Evolutionary conservation across 2,329 filamentous ascomycete species (phyloP), one percentile per base, ranked within the genome.

Genomic region (Zopfia rhizophila): DNA sequence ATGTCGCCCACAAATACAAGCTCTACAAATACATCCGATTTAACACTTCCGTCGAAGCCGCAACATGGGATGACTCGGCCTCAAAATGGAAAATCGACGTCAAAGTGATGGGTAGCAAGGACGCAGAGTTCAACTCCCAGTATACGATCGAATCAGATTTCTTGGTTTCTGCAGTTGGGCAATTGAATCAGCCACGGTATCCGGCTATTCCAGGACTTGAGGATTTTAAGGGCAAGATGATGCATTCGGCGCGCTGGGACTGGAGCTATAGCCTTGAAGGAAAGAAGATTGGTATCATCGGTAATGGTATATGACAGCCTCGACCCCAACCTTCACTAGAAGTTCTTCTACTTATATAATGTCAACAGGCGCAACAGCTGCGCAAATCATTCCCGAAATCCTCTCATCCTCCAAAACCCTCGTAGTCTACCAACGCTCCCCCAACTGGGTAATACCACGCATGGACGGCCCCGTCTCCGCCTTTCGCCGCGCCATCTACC

Each of bases 201-300:
- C 80, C 80, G 0, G 60, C 74, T 1, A 80, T 83, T 10, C 66
- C 74, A 7, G 80, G 80, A 0, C 42, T 81, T 7, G 66, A 76
- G 0, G 65, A 69, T 5, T 83, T 81, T 45, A 63, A 75, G 28
- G 80, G 81, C 3, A 82, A 81, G 63, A 68, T 75, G 43, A 82
- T 80, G 73, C 82, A 85, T 50, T 80, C 77, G 3, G 80, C 82
- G 4, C 64, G 81, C n/a, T 85, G 82, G 81, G 81, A 85, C 48
- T 83, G 81, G 80, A 79, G 73, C 30, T 82, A 82, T 51, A 74
- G 78, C 37, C 56, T 82, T n/a, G 63, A 68, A 21, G 79, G 73
- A 7, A 84, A 84, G 69, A 77, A 75, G 38, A 76, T 85, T 28
- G 82, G 77, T 0, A 65, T 86, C n/a, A 78, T 86, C 25, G 82